Base-by-base conservation (phyloP, 1,284 basidiomycete genomes). In the Heterobasidion annosum region DNA sequence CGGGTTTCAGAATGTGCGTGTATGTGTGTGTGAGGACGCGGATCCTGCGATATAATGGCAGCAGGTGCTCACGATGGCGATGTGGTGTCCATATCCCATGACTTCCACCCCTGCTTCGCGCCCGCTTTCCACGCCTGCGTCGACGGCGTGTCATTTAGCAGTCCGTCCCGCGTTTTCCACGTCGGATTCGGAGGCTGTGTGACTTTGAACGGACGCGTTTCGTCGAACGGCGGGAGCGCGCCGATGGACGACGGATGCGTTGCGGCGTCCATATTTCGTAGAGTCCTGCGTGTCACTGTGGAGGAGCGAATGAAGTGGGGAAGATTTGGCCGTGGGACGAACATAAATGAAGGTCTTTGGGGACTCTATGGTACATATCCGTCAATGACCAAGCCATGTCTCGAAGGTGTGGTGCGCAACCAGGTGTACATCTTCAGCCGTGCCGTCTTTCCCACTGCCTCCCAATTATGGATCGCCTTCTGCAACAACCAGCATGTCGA, bases 121-220 rank as follows among this genome's bases (percentile, higher is more conserved):
- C 67, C 67, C 51, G 61, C 63, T 58, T 63, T 64, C 68, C 69
- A 70, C 43, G 63, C 60, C 52, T 63, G 60, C 50, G 65, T 65
- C 56, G 44, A 63, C 62, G 34, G 65, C 56, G 54, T 70, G 65
- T n/a, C 65, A 5, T 40, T 61, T 16, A 65, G 59, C 16, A 76
- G 62, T 1, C 82, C 81, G 55, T 77, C 70, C 8, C 83, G 82
- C 35, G 76, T 65, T 48, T 71, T 70, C 80, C 82, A 88, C 9
- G 63, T 61, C 10, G 80, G 77, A 58, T 75, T 67, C 1, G 82
- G 79, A 13, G 76, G 64, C 56, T 73, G 66, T 13, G 77, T 79
- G 47, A 68, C 59, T 59, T 62, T 66, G 55, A 76, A 75, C 15
- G 65, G 62, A 40, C 67, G 61, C 3, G 62, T 50, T 34, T 64